Evolutionary conservation across 345 rosid species (phyloP).

Genomic region (Bruguiera parviflora): DNA sequence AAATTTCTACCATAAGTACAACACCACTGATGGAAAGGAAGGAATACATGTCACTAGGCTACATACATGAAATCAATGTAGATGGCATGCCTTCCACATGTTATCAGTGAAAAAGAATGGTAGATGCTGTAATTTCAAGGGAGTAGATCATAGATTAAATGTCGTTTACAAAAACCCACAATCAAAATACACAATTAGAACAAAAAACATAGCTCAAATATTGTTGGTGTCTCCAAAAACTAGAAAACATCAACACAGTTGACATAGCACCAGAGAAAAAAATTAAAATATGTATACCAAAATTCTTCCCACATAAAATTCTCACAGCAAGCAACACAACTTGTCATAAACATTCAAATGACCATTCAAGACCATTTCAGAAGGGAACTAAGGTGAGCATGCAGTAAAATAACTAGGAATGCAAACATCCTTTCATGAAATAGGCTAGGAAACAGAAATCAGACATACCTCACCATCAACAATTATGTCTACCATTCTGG

Average conservation of each 20-base stretch:
- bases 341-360: background rate
- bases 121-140: too few relatives aligned
- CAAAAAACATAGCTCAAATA: too few relatives aligned
- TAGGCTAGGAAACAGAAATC: conserved; percentile 16
- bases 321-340: background rate
- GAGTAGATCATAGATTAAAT: too few relatives aligned
- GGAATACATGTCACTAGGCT: conserved; percentile 1
- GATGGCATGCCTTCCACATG: background rate
- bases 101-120: too few relatives aligned
- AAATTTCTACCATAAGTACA: conserved; percentile 23
- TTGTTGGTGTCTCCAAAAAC: too few relatives aligned
- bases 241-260: too few relatives aligned
- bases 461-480: conserved; percentile 94
- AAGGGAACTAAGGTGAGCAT: background rate
- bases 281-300: too few relatives aligned
- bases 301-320: background rate
- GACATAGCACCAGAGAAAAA: too few relatives aligned
- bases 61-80: conserved; percentile 2
- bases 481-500: conserved; percentile 91
- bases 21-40: conserved; percentile 9
- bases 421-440: background rate
- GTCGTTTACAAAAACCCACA: too few relatives aligned
- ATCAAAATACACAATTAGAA: too few relatives aligned
- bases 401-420: conserved; percentile 12
- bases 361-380: background rate